Evolutionary conservation across 2,329 filamentous ascomycete species (phyloP).

Genomic region (Trichoderma sp.): DNA sequence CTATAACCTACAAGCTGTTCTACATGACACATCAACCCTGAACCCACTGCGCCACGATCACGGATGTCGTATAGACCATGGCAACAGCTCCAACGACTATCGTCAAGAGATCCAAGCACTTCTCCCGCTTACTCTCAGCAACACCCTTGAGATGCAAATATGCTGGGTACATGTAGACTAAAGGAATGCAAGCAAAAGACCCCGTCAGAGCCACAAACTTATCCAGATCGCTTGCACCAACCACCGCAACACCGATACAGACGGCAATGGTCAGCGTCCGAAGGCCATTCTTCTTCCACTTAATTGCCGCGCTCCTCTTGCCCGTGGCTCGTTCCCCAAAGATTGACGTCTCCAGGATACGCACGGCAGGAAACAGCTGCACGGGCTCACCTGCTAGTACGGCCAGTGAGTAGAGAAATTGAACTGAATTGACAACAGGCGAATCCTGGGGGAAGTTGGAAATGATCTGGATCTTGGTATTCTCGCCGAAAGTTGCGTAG

Average conservation of each 20-base stretch:
- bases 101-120: conserved; percentile 60
- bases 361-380: conserved; percentile 71
- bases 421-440: conserved; percentile 72
- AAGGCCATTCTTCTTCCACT: conserved; percentile 76
- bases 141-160: conserved; percentile 69
- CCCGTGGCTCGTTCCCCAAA: conserved; percentile 67
- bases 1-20: not conserved
- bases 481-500: conserved; percentile 71
- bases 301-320: conserved; percentile 63
- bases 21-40: not conserved
- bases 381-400: conserved; percentile 74
- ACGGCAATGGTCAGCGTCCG: conserved; percentile 57
- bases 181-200: conserved; percentile 70
- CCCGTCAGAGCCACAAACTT: conserved; percentile 75
- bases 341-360: conserved; percentile 68
- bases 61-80: conserved; percentile 70
- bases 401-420: conserved; percentile 72
- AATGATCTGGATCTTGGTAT: conserved; percentile 72
- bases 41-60: conserved; percentile 52
- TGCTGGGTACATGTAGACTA: conserved; percentile 77
- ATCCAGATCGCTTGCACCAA: conserved; percentile 69
- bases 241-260: conserved; percentile 62
- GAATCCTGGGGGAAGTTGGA: conserved; percentile 72
- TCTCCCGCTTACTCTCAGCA: conserved; percentile 57
- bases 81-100: conserved; percentile 64